These are phyloP conservation scores for Zygnema circumcarinatum DNA, from an alignment of 139 green algal genomes.

Conservation along the genomic window DNA sequence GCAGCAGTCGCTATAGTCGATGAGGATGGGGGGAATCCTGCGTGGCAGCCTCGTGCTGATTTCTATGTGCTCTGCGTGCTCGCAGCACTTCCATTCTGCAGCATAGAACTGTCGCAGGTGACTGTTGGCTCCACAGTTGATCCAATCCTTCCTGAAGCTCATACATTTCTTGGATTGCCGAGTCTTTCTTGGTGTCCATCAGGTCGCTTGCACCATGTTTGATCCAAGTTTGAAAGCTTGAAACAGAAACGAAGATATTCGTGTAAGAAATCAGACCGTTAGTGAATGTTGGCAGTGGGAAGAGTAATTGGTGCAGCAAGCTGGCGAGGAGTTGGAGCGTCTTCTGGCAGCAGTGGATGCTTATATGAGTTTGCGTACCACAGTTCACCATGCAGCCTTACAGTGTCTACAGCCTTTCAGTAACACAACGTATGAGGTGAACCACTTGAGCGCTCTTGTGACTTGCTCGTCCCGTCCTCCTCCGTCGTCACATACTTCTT, in stretches of 20 bases:
- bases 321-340: neutral
- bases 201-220: too few species aligned
- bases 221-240: too few species aligned
- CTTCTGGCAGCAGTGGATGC: neutral
- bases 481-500: neutral
- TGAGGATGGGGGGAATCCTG: constrained; percentile 18
- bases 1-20: constrained; percentile 24
- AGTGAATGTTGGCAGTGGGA: too few species aligned
- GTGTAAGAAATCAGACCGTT: too few species aligned
- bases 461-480: neutral
- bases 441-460: too few species aligned
- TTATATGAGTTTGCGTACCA: neutral
- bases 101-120: constrained; percentile 16
- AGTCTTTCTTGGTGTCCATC: too few species aligned
- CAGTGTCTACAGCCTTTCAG: neutral
- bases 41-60: constrained; percentile 42
- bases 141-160: neutral
- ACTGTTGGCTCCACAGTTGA: neutral
- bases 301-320: neutral
- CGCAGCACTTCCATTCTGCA: constrained; percentile 31
- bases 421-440: neutral
- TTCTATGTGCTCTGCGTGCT: constrained; percentile 40
- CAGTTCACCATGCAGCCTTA: neutral
- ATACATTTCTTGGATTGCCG: too few species aligned
- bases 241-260: too few species aligned